Base-by-base conservation (phyloP, 306 rosid species). In the Vachellia pachyceras region DNA sequence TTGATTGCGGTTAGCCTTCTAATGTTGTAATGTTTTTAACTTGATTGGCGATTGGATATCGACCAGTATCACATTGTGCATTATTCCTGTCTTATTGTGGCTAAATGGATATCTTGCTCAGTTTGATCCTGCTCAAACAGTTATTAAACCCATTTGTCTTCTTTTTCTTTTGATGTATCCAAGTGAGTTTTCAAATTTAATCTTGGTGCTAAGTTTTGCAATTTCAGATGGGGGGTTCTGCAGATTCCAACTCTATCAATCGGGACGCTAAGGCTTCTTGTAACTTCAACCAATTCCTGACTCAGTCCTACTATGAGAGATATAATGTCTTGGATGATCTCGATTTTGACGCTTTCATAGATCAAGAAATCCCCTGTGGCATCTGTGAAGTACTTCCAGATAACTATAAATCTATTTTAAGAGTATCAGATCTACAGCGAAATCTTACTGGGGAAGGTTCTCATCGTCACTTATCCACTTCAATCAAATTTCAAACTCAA, bases 401-500 rank as follows among this genome's bases (percentile, higher is more conserved):
- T 72, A 75, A 79, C 83, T 82, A 35, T 70, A 76, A 82, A 76
- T 69, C 79, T 42, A 52, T 54, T 57, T 54, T 82, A 55, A 84
- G 80, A 80, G 81, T 86, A 61, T 88, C 91, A 22, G 61, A 77
- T 80, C 73, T 84, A 57, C 79, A 79, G 20, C 91, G 88, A 66
- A 80, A 78, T 77, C 87, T 95, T 66, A 82, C 82, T 57, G 98
- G 98, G 7, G 91, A 87, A 84, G 98, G 98, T 84, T 91, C 97
- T 25, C 97, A 93, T 72, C 93, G 93, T 36, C 84, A 57, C 82
- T 60, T 93, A 42, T 87, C 87, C 61, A 86, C 97, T 37, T 84
- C 82, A 79, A 75, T 89, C 72, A 87, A 77, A 82, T 79, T 91
- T 47, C 84, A 75, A 73, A 61, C 81, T 14, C 52, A 70, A 42